Evolutionary conservation across 805 yeast species (phyloP).

Genomic region (Starmerella bacillaris): DNA sequence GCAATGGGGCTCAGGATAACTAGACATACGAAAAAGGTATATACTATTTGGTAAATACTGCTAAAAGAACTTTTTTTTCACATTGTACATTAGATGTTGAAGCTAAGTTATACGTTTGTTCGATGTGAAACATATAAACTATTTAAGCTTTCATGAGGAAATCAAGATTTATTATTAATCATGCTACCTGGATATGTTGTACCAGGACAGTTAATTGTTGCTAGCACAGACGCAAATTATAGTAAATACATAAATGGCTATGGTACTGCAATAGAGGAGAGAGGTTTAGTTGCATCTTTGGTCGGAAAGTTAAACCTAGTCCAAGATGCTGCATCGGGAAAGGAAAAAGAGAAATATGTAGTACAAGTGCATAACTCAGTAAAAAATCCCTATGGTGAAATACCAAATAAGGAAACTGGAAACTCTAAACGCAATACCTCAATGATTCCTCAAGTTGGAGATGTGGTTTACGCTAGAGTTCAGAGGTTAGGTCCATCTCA

Average conservation of each 20-base stretch:
- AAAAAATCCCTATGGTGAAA: conserved; percentile 14
- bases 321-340: conserved; percentile 17
- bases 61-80: too few species aligned
- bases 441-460: conserved; percentile 61
- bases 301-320: conserved; percentile 36
- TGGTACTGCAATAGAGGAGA: conserved; percentile 40
- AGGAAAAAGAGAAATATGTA: conserved; percentile 11
- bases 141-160: too few species aligned
- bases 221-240: conserved; percentile 26
- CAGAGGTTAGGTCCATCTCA: conserved; percentile 48
- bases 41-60: too few species aligned
- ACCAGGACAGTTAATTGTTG: conserved; percentile 73
- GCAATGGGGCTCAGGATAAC: too few species aligned
- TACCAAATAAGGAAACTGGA: conserved; percentile 5
- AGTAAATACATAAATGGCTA: conserved; percentile 38
- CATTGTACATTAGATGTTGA: too few species aligned
- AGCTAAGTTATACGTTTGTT: too few species aligned
- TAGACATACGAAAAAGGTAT: too few species aligned
- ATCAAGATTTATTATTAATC: conserved; percentile 3
- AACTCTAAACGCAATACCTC: conserved; percentile 14
- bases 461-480: conserved; percentile 60
- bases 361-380: conserved; percentile 18
- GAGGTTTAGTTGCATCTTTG: conserved; percentile 36
- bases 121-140: too few species aligned
- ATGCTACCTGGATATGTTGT: conserved; percentile 33